Evolutionary conservation across 208 protist genomes (phyloP).

Genomic region (Blechomonas ayalai): DNA sequence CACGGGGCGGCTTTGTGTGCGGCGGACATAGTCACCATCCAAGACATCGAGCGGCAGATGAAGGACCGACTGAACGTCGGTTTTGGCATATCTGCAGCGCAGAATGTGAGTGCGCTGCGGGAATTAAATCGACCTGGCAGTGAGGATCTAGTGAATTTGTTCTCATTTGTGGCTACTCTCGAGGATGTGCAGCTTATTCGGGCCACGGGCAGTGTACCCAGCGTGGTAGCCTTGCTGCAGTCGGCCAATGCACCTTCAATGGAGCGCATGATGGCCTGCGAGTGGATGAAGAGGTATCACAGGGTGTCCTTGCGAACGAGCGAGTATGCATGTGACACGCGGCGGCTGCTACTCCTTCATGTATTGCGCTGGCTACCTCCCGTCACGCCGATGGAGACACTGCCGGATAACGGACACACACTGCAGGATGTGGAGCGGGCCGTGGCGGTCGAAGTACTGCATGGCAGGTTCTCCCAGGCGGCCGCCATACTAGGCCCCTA

Average conservation of each 20-base stretch:
- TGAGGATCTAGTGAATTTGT: constrained; percentile 33
- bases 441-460: constrained; percentile 60
- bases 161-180: constrained; percentile 48
- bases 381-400: neutral
- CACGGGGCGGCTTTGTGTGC: constrained; percentile 46
- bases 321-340: constrained; percentile 17
- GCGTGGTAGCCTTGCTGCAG: constrained; percentile 38
- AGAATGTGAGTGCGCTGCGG: constrained; percentile 34
- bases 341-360: constrained; percentile 50
- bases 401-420: constrained; percentile 6
- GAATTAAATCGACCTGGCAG: constrained; percentile 5
- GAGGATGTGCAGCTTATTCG: constrained; percentile 40
- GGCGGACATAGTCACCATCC: constrained; percentile 32
- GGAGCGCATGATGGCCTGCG: constrained; percentile 7
- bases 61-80: constrained; percentile 44
- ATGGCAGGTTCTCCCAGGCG: constrained; percentile 25
- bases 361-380: constrained; percentile 65
- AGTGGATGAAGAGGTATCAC: neutral
- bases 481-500: constrained; percentile 34
- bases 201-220: constrained; percentile 41
- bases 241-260: constrained; percentile 11
- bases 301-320: neutral
- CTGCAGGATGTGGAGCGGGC: constrained; percentile 42
- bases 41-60: constrained; percentile 63
- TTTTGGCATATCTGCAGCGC: constrained; percentile 52